Conservation (phyloP, 2,329 filamentous ascomycete genomes). For the Myriosclerotinia scirpicola region DNA sequence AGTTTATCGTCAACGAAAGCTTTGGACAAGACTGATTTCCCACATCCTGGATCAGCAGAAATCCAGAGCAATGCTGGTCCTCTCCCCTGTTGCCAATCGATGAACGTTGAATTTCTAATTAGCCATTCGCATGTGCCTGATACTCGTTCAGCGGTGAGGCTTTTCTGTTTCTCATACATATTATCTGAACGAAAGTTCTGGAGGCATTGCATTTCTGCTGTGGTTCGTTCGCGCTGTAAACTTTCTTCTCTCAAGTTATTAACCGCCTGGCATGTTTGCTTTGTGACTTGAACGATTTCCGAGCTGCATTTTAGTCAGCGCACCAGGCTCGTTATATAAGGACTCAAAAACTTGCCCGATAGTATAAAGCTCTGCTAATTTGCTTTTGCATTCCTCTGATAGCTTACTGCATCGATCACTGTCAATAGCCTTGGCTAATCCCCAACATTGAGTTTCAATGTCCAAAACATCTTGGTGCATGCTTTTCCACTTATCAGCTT, state of each 20-base stretch:
- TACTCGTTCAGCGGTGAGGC: neutral
- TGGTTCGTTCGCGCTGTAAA: neutral
- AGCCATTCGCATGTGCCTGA: neutral
- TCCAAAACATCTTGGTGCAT: neutral
- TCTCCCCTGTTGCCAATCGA: neutral
- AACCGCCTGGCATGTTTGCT: neutral
- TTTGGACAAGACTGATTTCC: slow-evolving; percentile 13
- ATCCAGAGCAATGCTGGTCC: slow-evolving; percentile 4
- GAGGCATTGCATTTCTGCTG: neutral
- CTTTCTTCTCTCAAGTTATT: neutral
- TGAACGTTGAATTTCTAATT: neutral
- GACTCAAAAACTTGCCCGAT: neutral
- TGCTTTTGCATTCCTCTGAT: neutral
- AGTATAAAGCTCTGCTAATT: neutral
- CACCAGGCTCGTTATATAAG: neutral
- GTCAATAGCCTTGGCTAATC: neutral
- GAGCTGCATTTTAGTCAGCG: neutral
- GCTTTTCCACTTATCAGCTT: neutral
- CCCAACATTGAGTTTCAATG: neutral
- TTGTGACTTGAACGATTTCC: neutral
- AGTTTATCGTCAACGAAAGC: neutral
- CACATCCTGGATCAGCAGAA: slow-evolving; percentile 14
- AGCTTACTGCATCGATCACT: neutral
- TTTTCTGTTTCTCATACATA: slow-evolving; percentile 3
- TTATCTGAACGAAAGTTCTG: neutral